These are phyloP conservation scores for Paradendryphiella salina DNA, from an alignment of 2,329 filamentous ascomycete species.

Conservation along the genomic window DNA sequence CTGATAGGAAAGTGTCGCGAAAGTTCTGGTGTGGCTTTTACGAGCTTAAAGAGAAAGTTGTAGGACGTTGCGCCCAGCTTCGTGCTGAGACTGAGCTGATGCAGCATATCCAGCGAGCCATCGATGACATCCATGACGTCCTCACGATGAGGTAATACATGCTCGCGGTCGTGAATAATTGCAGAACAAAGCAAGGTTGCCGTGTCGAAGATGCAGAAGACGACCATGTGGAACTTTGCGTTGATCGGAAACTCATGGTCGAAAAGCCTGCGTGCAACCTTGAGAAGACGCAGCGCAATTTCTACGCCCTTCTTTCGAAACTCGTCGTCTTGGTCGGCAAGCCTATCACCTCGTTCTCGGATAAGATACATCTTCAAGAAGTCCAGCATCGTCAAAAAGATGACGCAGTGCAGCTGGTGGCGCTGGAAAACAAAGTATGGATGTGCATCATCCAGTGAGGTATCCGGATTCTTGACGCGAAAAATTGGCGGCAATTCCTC, in stretches of 20 bases:
- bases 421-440: constrained; percentile 55
- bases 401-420: constrained; percentile 51
- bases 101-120: constrained; percentile 34
- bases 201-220: constrained; percentile 58
- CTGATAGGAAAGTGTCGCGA: constrained; percentile 12
- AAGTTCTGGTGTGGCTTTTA: constrained; percentile 34
- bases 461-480: constrained; percentile 49
- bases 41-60: constrained; percentile 37
- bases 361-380: constrained; percentile 55
- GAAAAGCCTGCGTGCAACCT: constrained; percentile 49
- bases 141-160: constrained; percentile 48
- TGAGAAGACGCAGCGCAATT: constrained; percentile 51
- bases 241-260: constrained; percentile 52
- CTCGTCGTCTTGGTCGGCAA: constrained; percentile 40
- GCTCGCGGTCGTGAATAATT: constrained; percentile 55
- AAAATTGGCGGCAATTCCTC: constrained; percentile 50
- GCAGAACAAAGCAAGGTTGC: constrained; percentile 57
- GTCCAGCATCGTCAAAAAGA: constrained; percentile 53
- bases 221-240: constrained; percentile 55
- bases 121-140: constrained; percentile 50
- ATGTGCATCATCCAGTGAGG: constrained; percentile 47
- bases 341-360: constrained; percentile 35
- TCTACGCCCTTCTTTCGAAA: constrained; percentile 52
- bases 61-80: constrained; percentile 39
- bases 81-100: constrained; percentile 34